Conservation (phyloP, 2,329 filamentous ascomycete species). For the Ophiocordyceps camponoti-saundersi region DNA sequence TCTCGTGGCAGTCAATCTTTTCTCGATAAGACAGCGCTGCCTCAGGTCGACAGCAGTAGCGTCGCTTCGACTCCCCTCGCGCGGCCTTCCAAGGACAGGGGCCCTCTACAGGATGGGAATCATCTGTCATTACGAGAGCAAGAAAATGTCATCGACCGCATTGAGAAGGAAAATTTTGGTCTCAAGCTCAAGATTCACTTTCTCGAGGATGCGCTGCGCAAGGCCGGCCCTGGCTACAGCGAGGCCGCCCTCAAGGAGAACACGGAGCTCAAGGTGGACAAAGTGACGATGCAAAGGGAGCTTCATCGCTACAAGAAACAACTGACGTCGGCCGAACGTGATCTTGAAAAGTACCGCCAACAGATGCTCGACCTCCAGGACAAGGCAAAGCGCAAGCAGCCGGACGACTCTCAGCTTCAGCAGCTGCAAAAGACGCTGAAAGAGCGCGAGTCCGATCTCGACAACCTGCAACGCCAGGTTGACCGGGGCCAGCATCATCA, state of each 20-base stretch:
- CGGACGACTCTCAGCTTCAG: constrained; percentile 49
- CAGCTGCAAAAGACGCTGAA: constrained; percentile 38
- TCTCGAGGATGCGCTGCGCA: constrained; percentile 75
- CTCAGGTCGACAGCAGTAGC: constrained; percentile 64
- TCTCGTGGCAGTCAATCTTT: constrained; percentile 44
- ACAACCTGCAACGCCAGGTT: constrained; percentile 42
- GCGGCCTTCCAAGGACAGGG: constrained; percentile 43
- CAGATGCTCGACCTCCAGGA: constrained; percentile 74
- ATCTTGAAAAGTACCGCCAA: constrained; percentile 67
- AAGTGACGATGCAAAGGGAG: constrained; percentile 77
- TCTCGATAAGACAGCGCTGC: constrained; percentile 49
- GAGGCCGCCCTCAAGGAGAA: constrained; percentile 85
- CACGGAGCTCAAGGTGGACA: constrained; percentile 86
- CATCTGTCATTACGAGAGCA: constrained; percentile 86
- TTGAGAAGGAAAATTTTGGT: constrained; percentile 97
- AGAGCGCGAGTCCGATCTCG: constrained; percentile 41
- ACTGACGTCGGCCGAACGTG: constrained; percentile 64
- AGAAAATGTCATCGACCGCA: constrained; percentile 85
- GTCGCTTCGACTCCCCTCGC: constrained; percentile 68
- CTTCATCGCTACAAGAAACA: constrained; percentile 75
- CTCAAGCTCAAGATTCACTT: constrained; percentile 96
- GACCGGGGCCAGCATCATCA: constrained; percentile 37
- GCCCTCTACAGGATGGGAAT: constrained; percentile 68
- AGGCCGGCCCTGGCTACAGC: constrained; percentile 77
- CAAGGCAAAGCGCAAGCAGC: constrained; percentile 59